phyloP scores from a whole-genome alignment of 176 grass and related monocot genomes.

The Aegilops umbellulata region DNA sequence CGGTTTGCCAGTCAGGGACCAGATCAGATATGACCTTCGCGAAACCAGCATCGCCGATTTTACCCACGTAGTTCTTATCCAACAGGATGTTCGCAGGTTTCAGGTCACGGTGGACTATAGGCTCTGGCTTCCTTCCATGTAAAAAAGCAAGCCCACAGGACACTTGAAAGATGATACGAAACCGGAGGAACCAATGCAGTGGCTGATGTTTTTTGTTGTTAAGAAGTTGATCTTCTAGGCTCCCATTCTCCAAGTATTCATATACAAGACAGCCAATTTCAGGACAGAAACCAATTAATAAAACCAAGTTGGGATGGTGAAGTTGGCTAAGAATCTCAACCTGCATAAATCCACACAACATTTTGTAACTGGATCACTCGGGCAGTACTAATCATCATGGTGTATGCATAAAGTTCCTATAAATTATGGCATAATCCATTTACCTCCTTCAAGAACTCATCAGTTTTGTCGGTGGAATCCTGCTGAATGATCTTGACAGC shows the following conservation, averaged over 20 bases:
- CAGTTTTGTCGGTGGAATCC: constrained; percentile 58
- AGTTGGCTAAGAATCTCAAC: constrained; percentile 89
- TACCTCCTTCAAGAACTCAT: constrained; percentile 90
- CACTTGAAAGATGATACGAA: constrained; percentile 73
- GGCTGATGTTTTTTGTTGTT: constrained; percentile 28
- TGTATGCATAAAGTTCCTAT: neutral
- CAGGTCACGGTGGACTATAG: constrained; percentile 84
- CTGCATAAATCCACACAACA: constrained; percentile 19
- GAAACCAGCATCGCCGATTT: constrained; percentile 88
- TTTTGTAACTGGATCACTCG: neutral
- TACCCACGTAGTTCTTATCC: constrained; percentile 67
- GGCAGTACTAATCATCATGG: neutral
- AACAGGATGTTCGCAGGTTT: constrained; percentile 87
- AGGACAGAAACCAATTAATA: constrained; percentile 74
- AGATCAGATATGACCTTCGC: constrained; percentile 73
- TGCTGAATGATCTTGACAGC: constrained; percentile 87
- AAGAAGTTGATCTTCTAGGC: constrained; percentile 73
- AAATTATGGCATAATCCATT: neutral
- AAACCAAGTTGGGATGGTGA: constrained; percentile 75
- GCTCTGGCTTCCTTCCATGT: constrained; percentile 68
- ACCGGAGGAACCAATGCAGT: constrained; percentile 72
- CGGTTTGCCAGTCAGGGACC: constrained; percentile 73
- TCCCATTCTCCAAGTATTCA: constrained; percentile 82
- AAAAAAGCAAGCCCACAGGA: constrained; percentile 77
- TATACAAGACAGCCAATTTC: constrained; percentile 76